Base-by-base conservation (phyloP, 2,329 filamentous ascomycete genomes). In the Fusarium ambrosium region DNA sequence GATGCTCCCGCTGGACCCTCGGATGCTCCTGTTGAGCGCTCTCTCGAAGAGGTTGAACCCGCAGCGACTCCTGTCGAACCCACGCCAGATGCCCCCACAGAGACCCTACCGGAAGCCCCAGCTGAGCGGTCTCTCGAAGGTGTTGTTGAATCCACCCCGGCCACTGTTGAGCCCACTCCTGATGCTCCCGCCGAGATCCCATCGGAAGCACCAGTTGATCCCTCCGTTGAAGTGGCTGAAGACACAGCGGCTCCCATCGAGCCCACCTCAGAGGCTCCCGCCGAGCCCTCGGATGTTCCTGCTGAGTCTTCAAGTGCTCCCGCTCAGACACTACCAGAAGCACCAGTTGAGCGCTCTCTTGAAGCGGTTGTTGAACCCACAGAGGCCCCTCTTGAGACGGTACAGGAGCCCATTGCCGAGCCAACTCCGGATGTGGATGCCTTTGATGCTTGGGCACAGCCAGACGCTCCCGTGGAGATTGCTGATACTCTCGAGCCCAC, bases 371-470 rank as follows among this genome's bases (percentile, higher is more conserved):
- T 3, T 59, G 36, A 59, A 59, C 34, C 36, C 22, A 14, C 34
- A 27, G 36, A 16, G 36, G 20, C 16, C 22, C 22, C 22, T 41
- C 14, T 18, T 59, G 56, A 39, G 22, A 24, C 36, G 16, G 20
- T 10, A 27, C 36, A 37, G 27, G 43, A 64, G 14, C 53, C 10
- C 13, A 20, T 53, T n/a, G 37, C n/a, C 3, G 70, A 69, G 37
- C 45, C 61, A 29, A 56, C 29, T 14, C 51, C 53, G 18, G 70
- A 69, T 10, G 68, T 36, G 22, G 70, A 76, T 60, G 73, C 70
- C 36, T 76, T 76, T 18, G 73, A 74, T 66, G 73, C 64, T 18
- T 76, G 70, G 73, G 39, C 60, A 5, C 64, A 76, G 27, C 62
- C 65, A n/a, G 68, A 74, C 6, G 41, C 29, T 14, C 45, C 41